Percentiles rank a stretch among this genome's conserved stretches.
Evolutionary conservation across 1,139 yeast species (phyloP).

Genomic region (Geotrichum candidum): DNA sequence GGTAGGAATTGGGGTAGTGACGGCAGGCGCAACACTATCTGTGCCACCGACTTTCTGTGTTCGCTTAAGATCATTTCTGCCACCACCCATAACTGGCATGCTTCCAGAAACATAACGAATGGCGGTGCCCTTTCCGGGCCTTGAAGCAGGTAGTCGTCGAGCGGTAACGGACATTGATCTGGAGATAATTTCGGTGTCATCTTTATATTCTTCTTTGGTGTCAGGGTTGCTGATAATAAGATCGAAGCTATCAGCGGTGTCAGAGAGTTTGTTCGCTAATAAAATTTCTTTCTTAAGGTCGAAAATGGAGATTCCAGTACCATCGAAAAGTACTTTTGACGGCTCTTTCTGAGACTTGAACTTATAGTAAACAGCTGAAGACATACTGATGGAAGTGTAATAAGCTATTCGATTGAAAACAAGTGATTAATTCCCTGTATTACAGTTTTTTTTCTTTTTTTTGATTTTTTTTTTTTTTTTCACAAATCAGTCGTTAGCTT

Average conservation of each 20-base stretch:
- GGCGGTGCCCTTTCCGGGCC: slow-evolving; percentile 51
- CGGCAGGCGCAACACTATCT: slow-evolving; percentile 19
- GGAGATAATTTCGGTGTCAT: slow-evolving; percentile 77
- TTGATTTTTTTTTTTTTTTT: slow-evolving; percentile 4
- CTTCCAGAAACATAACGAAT: slow-evolving; percentile 74
- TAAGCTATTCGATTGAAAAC: slow-evolving; percentile 1
- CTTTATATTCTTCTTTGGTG: slow-evolving; percentile 73
- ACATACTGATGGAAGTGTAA: slow-evolving; percentile 44
- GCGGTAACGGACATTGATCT: slow-evolving; percentile 82
- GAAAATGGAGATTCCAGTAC: slow-evolving; percentile 91
- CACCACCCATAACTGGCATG: slow-evolving; percentile 21
- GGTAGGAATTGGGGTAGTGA: slow-evolving; percentile 31
- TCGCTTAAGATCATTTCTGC: slow-evolving; percentile 29
- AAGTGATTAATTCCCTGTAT: not conserved
- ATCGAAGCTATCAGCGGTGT: slow-evolving; percentile 74
- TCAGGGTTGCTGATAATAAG: slow-evolving; percentile 71
- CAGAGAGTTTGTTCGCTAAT: slow-evolving; percentile 69
- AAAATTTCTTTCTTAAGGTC: slow-evolving; percentile 90
- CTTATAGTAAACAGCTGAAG: slow-evolving; percentile 82
- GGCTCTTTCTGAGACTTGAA: slow-evolving; percentile 81
- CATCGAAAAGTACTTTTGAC: slow-evolving; percentile 81
- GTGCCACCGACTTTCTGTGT: slow-evolving; percentile 21
- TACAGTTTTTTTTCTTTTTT: not conserved
- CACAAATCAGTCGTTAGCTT: not conserved
- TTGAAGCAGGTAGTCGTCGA: slow-evolving; percentile 67